A percentile compares a stretch with the other conserved stretches of the same genome.
Evolutionary conservation across 1,284 basidiomycete species (phyloP).

Genomic region (Vanrija humicola): DNA sequence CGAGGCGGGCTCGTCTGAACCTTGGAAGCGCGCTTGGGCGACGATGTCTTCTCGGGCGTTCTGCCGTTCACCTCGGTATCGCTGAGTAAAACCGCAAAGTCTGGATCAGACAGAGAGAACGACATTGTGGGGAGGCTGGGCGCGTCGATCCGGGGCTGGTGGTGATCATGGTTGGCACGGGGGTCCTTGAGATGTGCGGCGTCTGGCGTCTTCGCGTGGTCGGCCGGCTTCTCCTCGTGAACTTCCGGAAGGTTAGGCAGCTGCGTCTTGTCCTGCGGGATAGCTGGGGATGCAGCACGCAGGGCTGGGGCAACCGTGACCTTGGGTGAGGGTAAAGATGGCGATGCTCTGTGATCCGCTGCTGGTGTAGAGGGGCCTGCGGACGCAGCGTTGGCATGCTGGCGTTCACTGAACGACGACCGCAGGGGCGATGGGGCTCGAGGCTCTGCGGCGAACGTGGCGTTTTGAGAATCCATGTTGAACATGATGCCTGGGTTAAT

Average conservation of each 20-base stretch:
- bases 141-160: slow-evolving; percentile 36
- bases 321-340: no score
- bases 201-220: neutral
- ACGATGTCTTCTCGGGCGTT: neutral
- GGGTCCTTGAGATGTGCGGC: neutral
- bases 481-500: slow-evolving; percentile 49
- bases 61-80: slow-evolving; percentile 27
- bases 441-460: slow-evolving; percentile 33
- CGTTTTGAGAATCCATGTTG: slow-evolving; percentile 40
- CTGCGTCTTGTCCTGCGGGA: no score
- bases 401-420: slow-evolving; percentile 16
- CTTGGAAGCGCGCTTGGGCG: neutral
- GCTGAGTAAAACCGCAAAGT: slow-evolving; percentile 48
- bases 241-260: neutral
- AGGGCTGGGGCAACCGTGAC: no score
- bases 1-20: no score
- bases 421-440: slow-evolving; percentile 47
- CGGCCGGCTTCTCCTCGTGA: neutral
- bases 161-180: neutral
- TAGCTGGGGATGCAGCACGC: no score
- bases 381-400: no score
- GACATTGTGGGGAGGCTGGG: slow-evolving; percentile 45
- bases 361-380: no score
- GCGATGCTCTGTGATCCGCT: no score
- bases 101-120: slow-evolving; percentile 49